These are phyloP conservation scores for Rhodotorula sp. DNA, from an alignment of 1,284 basidiomycete species.

Conservation along the genomic window DNA sequence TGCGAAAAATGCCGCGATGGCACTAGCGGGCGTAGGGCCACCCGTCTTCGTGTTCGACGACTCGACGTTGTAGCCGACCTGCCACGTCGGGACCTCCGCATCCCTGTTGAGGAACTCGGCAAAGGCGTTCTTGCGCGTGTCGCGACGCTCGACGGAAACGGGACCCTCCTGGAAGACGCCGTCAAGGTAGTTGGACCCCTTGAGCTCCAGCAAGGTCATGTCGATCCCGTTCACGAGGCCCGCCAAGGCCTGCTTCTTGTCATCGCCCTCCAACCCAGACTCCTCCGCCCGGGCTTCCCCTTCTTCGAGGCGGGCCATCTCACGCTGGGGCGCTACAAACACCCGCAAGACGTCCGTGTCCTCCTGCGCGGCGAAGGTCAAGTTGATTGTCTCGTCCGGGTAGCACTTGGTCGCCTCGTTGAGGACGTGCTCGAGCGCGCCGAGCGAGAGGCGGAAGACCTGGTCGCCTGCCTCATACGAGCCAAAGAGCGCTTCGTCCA, in stretches of 20 bases:
- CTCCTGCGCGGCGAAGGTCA: conserved; percentile 27
- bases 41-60: conserved; percentile 4
- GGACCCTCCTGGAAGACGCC: conserved; percentile 9
- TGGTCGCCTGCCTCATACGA: conserved; percentile 61
- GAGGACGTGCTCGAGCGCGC: conserved; percentile 68
- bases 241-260: background rate
- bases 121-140: background rate
- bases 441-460: conserved; percentile 74
- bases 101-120: background rate
- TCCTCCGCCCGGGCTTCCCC: background rate
- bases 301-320: conserved; percentile 1
- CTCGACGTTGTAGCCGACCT: conserved; percentile 27
- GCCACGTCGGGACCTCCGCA: conserved; percentile 12
- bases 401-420: conserved; percentile 63
- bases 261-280: background rate
- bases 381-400: conserved; percentile 55
- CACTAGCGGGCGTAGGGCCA: background rate
- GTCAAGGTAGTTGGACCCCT: conserved; percentile 34
- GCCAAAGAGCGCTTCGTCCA: conserved; percentile 81
- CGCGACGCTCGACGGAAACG: conserved; percentile 5
- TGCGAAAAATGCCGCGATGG: conserved; percentile 14
- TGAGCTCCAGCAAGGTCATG: conserved; percentile 36
- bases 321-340: conserved; percentile 24
- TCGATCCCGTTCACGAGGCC: background rate
- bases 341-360: conserved; percentile 26